Evolutionary conservation across 805 yeast species (phyloP).

Genomic region (Saturnispora sanitii): DNA sequence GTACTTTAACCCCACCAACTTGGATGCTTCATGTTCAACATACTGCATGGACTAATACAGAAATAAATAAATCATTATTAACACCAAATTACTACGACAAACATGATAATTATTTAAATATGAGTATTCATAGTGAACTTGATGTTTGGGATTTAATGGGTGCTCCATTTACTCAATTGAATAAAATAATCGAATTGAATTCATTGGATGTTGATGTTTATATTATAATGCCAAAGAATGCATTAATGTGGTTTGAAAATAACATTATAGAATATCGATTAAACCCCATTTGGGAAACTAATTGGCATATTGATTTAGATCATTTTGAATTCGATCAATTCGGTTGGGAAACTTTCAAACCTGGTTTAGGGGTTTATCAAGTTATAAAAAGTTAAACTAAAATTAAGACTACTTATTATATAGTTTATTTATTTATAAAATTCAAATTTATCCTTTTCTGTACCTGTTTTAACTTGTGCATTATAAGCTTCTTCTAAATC

Average conservation of each 20-base stretch:
- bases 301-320: constrained; percentile 60
- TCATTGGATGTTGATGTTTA: constrained; percentile 7
- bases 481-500: constrained; percentile 98
- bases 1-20: constrained; percentile 87
- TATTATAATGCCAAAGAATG: constrained; percentile 24
- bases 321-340: constrained; percentile 48
- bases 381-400: not conserved
- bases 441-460: constrained; percentile 94
- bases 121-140: not conserved
- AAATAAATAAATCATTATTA: constrained; percentile 1
- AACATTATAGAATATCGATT: not conserved
- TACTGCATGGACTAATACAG: constrained; percentile 2
- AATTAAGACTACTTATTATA: not conserved
- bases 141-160: constrained; percentile 39
- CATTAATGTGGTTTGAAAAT: constrained; percentile 14
- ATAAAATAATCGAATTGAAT: constrained; percentile 6
- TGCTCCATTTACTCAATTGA: constrained; percentile 24
- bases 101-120: not conserved
- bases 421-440: constrained; percentile 62
- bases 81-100: constrained; percentile 2
- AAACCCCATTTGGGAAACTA: constrained; percentile 33
- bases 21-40: constrained; percentile 43
- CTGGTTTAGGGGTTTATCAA: constrained; percentile 55
- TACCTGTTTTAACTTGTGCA: constrained; percentile 89
- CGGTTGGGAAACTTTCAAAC: constrained; percentile 35